phyloP scores from a whole-genome alignment of 768 basidiomycete species.

The Atractiella rhizophila region DNA sequence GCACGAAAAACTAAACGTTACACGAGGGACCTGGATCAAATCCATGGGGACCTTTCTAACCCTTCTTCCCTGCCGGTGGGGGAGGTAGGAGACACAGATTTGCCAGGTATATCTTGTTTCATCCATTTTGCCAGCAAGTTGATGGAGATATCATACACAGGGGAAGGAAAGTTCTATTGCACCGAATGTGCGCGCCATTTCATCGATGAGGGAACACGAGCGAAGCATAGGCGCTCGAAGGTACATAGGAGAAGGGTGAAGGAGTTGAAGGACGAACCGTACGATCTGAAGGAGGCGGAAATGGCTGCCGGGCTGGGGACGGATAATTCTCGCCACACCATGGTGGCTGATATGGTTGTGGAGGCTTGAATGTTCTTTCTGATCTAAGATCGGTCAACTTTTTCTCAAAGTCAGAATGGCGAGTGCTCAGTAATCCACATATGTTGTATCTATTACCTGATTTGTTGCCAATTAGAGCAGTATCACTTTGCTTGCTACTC shows the following conservation, averaged over 20 bases:
- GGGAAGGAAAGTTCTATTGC: conserved; percentile 7
- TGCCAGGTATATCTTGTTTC: too few species aligned
- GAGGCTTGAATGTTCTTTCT: too few species aligned
- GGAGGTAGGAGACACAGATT: too few species aligned
- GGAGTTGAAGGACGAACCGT: conserved; percentile 9
- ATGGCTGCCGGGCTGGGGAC: conserved; percentile 2
- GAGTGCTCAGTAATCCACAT: too few species aligned
- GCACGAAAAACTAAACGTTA: neutral
- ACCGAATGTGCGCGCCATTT: conserved; percentile 10
- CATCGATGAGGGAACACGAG: conserved; percentile 1
- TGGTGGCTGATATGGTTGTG: too few species aligned
- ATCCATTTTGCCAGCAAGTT: neutral
- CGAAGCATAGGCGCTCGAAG: conserved; percentile 6
- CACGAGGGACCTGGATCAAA: neutral
- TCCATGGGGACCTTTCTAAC: neutral
- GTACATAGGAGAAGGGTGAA: conserved; percentile 7
- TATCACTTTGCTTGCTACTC: too few species aligned
- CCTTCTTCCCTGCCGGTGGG: too few species aligned
- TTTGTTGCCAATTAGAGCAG: too few species aligned
- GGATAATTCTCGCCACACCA: too few species aligned
- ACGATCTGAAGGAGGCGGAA: conserved; percentile 3
- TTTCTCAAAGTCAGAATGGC: too few species aligned
- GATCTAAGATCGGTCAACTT: too few species aligned
- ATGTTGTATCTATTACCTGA: too few species aligned
- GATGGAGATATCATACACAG: neutral